Conservation (phyloP, 352 stramenopile species). For the Globisporangium perplexum region DNA sequence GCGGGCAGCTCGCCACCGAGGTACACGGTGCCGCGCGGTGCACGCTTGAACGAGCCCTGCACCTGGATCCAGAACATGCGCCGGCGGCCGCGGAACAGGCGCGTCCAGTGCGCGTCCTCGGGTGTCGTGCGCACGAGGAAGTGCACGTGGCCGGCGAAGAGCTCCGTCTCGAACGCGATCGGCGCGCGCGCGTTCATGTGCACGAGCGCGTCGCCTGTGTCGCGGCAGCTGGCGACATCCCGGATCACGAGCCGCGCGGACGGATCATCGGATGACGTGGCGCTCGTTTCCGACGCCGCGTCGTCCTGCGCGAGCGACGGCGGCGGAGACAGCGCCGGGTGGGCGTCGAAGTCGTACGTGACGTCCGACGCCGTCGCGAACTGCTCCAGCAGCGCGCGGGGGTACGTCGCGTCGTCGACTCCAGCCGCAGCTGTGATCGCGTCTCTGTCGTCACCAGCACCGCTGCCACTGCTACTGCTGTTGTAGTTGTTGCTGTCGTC, state of each 20-base stretch:
- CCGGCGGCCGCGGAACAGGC: slow-evolving; percentile 55
- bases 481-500: not conserved
- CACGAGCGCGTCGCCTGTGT: slow-evolving; percentile 13
- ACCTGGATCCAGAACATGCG: slow-evolving; percentile 89
- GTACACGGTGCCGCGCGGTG: slow-evolving; percentile 48
- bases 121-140: slow-evolving; percentile 80
- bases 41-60: slow-evolving; percentile 74
- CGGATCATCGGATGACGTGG: slow-evolving; percentile 3
- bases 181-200: slow-evolving; percentile 55
- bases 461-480: not conserved
- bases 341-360: not conserved
- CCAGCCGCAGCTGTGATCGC: not conserved
- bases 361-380: not conserved
- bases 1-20: slow-evolving; percentile 69
- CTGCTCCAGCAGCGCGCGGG: slow-evolving; percentile 7
- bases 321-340: not conserved
- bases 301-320: slow-evolving; percentile 1
- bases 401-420: not conserved
- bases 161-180: slow-evolving; percentile 81
- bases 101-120: slow-evolving; percentile 37
- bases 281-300: not conserved
- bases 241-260: slow-evolving; percentile 25
- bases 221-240: slow-evolving; percentile 25
- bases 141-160: slow-evolving; percentile 71
- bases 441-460: not conserved